Conservation (phyloP, 2,329 filamentous ascomycete species). For the Cercospora nicotianae region DNA sequence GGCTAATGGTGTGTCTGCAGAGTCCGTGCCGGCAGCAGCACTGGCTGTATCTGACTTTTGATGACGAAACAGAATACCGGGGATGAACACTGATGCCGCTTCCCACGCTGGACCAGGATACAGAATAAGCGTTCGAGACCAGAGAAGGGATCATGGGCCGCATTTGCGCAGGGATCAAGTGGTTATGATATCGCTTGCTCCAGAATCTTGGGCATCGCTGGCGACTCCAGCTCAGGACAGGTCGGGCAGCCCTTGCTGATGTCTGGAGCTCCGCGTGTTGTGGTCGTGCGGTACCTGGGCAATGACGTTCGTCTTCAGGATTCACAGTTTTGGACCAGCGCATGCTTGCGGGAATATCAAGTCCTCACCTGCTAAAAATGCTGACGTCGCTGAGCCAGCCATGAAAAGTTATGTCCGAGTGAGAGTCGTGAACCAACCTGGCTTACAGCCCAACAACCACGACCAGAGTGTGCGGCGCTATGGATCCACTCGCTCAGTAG, state of each 20-base stretch:
- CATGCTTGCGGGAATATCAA: not conserved
- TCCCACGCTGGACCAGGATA: not conserved
- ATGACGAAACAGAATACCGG: not conserved
- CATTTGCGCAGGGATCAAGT: not conserved
- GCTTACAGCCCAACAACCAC: not conserved
- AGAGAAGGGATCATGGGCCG: not conserved
- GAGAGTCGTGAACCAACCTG: not conserved
- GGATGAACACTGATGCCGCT: not conserved
- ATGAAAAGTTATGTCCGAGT: not conserved
- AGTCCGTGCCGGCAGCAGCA: not conserved
- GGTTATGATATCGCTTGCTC: not conserved
- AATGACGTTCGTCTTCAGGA: not conserved
- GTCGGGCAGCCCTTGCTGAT: not conserved
- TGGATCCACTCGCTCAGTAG: not conserved
- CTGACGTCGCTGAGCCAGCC: not conserved
- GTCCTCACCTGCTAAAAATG: not conserved
- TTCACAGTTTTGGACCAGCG: not conserved
- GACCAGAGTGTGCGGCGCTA: not conserved
- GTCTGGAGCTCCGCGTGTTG: not conserved
- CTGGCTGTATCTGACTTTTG: not conserved
- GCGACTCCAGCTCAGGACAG: not conserved
- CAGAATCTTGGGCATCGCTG: not conserved
- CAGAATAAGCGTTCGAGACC: not conserved
- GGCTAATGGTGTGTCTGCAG: not conserved
- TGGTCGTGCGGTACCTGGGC: not conserved